Evolutionary conservation across 768 basidiomycete species (phyloP), one percentile per base, ranked within the genome.

Genomic region (Calocybe cyanea): DNA sequence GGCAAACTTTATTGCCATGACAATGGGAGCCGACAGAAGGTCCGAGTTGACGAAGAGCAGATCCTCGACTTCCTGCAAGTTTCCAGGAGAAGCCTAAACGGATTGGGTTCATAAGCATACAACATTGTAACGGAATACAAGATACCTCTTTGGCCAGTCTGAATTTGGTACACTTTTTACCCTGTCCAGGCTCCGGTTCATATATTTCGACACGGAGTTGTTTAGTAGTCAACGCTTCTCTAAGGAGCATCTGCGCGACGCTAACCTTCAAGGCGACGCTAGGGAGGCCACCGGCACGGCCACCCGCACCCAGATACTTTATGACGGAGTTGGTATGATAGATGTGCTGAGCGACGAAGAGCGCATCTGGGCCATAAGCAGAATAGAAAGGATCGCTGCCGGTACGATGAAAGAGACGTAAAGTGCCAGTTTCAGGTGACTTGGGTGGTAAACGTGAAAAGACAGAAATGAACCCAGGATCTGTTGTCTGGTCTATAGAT

Each of bases 141-240:
- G 75, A 36, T 60, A 81, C 91, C 81, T 85, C 83, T 66, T 92
- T 93, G 59, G 83, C 82, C 35, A 97, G 57, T 21, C 71, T 73
- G 65, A 94, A 97, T 58, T 83, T 87, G 2, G 74, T 61, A 6
- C 77, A 76, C 48, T 86, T 89, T 63, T 90, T 92, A 2, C 81
- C 82, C 47, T 83, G 80, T 0, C 81, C 83, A 5, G 77, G 69
- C 53, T 88, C 85, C 1, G 87, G 79, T 9, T 65, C 71, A 84
- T 91, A 95, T 38, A 99, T 95, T 63, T 99, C 93, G 4, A 98
- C 79, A 37, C 88, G 78, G 49, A 99, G 77, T 66, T 98, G 95
- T 63, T 83, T 89, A 23, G 78, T 71, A 3, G 96, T 98, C 47
- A 99, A 62, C 0, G 92, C 92, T 38, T 98, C 95, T 21, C 96